Percentiles rank a stretch among this genome's conserved stretches.
Evolutionary conservation across 2,329 filamentous ascomycete genomes (phyloP).

Genomic region (Hypoxylon sp.): DNA sequence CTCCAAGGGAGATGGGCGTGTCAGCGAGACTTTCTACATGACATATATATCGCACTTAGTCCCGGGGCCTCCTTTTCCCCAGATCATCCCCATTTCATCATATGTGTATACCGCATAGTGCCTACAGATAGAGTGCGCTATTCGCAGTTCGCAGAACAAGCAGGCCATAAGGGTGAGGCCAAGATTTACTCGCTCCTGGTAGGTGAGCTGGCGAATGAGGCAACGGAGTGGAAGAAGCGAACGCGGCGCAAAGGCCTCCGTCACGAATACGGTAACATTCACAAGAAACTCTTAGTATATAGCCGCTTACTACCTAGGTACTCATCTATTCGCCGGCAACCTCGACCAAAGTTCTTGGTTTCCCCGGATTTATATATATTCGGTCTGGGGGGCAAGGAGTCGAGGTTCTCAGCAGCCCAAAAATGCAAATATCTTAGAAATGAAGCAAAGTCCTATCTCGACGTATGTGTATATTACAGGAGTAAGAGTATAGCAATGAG

Average conservation of each 20-base stretch:
- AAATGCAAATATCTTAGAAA: conserved; percentile 7
- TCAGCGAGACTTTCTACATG: not conserved
- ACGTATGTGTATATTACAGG: not conserved
- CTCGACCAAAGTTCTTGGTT: not conserved
- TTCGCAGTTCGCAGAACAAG: not conserved
- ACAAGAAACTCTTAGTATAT: conserved; percentile 2
- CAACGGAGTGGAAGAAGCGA: conserved; percentile 13
- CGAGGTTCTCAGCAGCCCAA: not conserved
- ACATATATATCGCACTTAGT: conserved; percentile 24
- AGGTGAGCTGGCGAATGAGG: conserved; percentile 22
- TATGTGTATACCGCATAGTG: conserved; percentile 24
- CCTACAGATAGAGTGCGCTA: conserved; percentile 9
- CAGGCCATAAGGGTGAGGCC: not conserved
- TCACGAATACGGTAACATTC: conserved; percentile 9
- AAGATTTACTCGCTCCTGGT: conserved; percentile 7
- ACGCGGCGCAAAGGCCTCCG: conserved; percentile 34
- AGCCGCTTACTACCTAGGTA: conserved; percentile 19
- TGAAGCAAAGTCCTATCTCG: not conserved
- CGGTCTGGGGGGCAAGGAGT: conserved; percentile 2
- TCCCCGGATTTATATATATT: conserved; percentile 33
- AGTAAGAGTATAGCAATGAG: not conserved
- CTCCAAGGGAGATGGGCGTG: not conserved
- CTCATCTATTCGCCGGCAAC: conserved; percentile 20
- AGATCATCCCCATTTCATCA: conserved; percentile 13
- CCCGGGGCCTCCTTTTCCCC: conserved; percentile 14